Base-by-base conservation (phyloP, 2,329 filamentous ascomycete genomes). In the Whalleya microplaca region DNA sequence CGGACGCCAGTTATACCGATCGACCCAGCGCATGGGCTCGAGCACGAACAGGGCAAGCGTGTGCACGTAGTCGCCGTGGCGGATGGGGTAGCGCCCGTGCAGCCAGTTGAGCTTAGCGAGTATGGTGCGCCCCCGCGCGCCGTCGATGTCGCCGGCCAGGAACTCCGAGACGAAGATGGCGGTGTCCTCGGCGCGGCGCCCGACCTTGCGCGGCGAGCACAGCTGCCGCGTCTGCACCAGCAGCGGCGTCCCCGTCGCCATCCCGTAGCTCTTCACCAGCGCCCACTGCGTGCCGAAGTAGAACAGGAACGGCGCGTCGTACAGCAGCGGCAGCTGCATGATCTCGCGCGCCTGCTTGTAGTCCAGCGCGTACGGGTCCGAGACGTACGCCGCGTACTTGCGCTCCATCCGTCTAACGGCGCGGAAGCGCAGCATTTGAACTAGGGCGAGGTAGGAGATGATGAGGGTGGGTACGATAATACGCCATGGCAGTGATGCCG, bases 11-110 rank as follows among this genome's bases (percentile, higher is more conserved):
- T 66, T 63, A 53, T 63, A 65, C 20, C 56, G 58, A 16, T 63
- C 62, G 52, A 68, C 58, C 65, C 65, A 68, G 43, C 60, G 54
- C 42, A 55, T 48, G 37, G 65, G 64, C 57, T 68, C 65, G 32
- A 65, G 60, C 41, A 66, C 62, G 52, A 68, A 66, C 37, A 68
- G 61, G 2, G 59, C 58, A 3, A 68, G 57, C 19, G 65, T 68
- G 55, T 68, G 62, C 46, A 66, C 53, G 52, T 65, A 62, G 45
- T 68, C 64, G 10, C 10, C 44, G 18, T 55, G 42, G 18, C 29
- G 41, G 46, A 68, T 59, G 20, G 54, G 55, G 53, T 66, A 66
- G 42, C 65, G 60, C 7, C 32, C 51, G 51, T 67, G 65, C 48
- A 67, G 32, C 62, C 62, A 67, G 45, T 67, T 67, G 29, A 67